These are phyloP conservation scores for Kazachstania sp. DNA, from an alignment of 1,139 yeast species.

Conservation along the genomic window DNA sequence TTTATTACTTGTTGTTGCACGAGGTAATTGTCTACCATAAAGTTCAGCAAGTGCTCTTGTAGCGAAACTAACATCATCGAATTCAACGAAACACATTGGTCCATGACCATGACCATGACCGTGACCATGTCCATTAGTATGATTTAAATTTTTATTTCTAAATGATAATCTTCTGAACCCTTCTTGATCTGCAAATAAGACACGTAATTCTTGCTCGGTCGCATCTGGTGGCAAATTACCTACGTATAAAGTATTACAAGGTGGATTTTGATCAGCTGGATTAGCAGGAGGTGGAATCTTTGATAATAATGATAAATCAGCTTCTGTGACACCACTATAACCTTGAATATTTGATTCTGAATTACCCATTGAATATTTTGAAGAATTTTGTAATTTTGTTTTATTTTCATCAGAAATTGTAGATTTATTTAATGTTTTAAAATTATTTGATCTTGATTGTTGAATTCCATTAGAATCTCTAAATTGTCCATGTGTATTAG, in stretches of 20 bases:
- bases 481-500: not conserved
- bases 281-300: conserved; percentile 93
- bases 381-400: not conserved
- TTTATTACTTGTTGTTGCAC: conserved; percentile 58
- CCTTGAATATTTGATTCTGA: conserved; percentile 8
- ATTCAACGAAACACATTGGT: conserved; percentile 98
- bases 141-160: conserved; percentile 53
- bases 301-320: conserved; percentile 59
- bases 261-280: conserved; percentile 98
- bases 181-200: conserved; percentile 79
- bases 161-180: conserved; percentile 91
- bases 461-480: no score
- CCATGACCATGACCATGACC: conserved; percentile 51
- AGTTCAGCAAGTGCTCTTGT: conserved; percentile 88
- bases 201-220: conserved; percentile 83
- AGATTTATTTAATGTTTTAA: not conserved
- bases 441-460: conserved; percentile 4
- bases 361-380: conserved; percentile 4
- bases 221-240: conserved; percentile 98
- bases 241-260: conserved; percentile 92
- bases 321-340: conserved; percentile 38
- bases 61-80: conserved; percentile 90
- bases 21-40: conserved; percentile 75
- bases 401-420: not conserved
- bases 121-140: conserved; percentile 53